Conservation (phyloP, 2,329 filamentous ascomycete species). For the Fusarium cicatricum region DNA sequence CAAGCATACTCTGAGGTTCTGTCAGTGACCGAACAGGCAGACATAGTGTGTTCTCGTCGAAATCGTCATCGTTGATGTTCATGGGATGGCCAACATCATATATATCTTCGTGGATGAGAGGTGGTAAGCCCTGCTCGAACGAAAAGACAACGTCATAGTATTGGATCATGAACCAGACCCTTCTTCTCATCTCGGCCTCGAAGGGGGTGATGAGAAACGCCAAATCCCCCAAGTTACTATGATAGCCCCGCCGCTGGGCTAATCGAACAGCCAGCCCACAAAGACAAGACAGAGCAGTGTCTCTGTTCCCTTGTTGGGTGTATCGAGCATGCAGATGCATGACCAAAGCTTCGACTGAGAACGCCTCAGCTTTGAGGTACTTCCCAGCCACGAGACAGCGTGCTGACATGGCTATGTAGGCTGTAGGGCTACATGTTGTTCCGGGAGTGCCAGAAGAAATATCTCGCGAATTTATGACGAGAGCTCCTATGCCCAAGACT, state of each 20-base stretch:
- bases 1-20: not conserved
- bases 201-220: slow-evolving; percentile 2
- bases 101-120: slow-evolving; percentile 3
- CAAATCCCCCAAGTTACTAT: not conserved
- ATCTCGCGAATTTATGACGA: not conserved
- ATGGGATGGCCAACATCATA: slow-evolving; percentile 1
- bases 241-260: slow-evolving; percentile 11
- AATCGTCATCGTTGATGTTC: slow-evolving; percentile 14
- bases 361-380: slow-evolving; percentile 1
- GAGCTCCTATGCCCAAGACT: not conserved
- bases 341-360: slow-evolving; percentile 17
- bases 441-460: too few species aligned
- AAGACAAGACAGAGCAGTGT: not conserved
- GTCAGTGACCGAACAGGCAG: not conserved
- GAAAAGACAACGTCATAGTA: slow-evolving; percentile 20
- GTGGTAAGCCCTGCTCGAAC: slow-evolving; percentile 14
- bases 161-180: slow-evolving; percentile 20
- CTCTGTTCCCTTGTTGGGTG: not conserved
- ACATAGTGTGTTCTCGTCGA: not conserved
- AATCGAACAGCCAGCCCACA: slow-evolving; percentile 8
- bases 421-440: not conserved
- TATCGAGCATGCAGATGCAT: slow-evolving; percentile 16
- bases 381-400: slow-evolving; percentile 12
- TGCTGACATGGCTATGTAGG: slow-evolving; percentile 4
- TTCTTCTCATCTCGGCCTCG: slow-evolving; percentile 19